A percentile compares a stretch with the other conserved stretches of the same genome.
Conservation (phyloP, 495 filamentous ascomycete species). For the Alectoria sarmentosa region DNA sequence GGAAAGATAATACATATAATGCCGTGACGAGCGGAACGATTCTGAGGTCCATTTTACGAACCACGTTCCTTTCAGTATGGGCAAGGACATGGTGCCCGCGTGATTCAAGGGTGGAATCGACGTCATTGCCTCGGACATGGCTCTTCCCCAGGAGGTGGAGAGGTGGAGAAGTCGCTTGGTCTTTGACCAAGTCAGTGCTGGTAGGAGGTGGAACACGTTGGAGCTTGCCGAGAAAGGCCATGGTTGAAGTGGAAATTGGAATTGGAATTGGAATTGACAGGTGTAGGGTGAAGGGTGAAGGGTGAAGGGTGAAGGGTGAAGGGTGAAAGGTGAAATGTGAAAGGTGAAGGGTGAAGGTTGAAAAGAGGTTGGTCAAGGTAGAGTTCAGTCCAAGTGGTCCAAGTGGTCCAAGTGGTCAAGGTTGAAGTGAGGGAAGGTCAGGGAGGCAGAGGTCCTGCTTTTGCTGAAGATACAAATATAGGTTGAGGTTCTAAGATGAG, state of each 20-base stretch:
- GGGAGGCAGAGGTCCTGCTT: too few species aligned
- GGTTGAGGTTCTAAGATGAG: too few species aligned
- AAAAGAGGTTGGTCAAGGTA: background rate
- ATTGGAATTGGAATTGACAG: too few species aligned
- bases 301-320: background rate
- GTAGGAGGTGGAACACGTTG: slow-evolving; percentile 17
- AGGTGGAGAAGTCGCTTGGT: background rate
- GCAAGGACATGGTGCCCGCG: slow-evolving; percentile 36
- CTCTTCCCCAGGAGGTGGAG: slow-evolving; percentile 18
- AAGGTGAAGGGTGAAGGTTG: background rate
- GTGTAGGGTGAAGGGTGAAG: background rate
- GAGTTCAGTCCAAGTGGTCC: too few species aligned
- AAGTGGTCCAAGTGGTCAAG: too few species aligned
- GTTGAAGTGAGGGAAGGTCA: too few species aligned
- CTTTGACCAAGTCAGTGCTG: slow-evolving; percentile 17
- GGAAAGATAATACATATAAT: slow-evolving; percentile 55
- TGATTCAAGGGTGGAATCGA: slow-evolving; percentile 11
- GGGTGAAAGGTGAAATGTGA: background rate
- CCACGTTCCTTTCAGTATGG: slow-evolving; percentile 46
- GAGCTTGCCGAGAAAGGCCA: slow-evolving; percentile 19
- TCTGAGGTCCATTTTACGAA: slow-evolving; percentile 52
- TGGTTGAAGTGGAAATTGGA: too few species aligned
- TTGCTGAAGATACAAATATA: too few species aligned
- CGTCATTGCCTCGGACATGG: background rate
- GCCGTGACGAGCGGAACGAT: slow-evolving; percentile 46